A percentile compares a stretch with the other conserved stretches of the same genome.
These are phyloP conservation scores for Mycena metata DNA, from an alignment of 768 basidiomycete genomes.

Conservation along the genomic window DNA sequence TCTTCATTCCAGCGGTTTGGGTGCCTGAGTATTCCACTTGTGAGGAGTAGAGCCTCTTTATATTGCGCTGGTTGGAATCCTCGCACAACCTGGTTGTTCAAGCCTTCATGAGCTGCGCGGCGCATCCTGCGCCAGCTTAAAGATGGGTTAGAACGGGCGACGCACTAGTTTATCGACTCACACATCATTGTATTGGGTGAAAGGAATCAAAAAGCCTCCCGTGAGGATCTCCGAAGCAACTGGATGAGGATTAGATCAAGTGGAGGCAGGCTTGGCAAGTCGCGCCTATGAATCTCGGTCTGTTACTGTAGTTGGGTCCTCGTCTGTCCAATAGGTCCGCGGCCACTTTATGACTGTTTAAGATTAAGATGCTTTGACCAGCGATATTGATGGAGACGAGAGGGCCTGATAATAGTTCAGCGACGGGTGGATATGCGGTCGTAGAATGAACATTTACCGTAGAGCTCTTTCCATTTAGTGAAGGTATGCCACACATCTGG, in stretches of 20 bases:
- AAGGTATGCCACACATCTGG: slow-evolving; percentile 41
- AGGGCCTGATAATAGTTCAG: slow-evolving; percentile 41
- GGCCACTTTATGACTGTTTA: slow-evolving; percentile 1
- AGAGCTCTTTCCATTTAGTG: slow-evolving; percentile 41
- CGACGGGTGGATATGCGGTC: slow-evolving; percentile 28
- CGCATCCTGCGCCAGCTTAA: slow-evolving; percentile 9
- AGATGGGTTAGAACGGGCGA: background rate
- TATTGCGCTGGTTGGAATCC: background rate
- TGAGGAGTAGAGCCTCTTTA: background rate
- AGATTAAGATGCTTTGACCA: background rate
- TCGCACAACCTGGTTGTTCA: background rate
- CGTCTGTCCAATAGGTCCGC: slow-evolving; percentile 4
- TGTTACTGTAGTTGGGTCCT: background rate
- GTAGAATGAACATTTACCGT: too few relatives aligned
- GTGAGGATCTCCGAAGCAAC: slow-evolving; percentile 3
- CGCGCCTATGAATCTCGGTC: too few relatives aligned
- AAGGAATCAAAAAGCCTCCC: background rate
- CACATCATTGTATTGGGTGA: background rate
- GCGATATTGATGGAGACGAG: background rate
- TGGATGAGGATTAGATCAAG: too few relatives aligned
- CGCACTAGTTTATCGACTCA: background rate
- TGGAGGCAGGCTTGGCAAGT: too few relatives aligned
- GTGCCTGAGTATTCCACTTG: background rate
- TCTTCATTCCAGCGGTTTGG: background rate
- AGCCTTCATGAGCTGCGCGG: slow-evolving; percentile 3